Evolutionary conservation across 2,329 filamentous ascomycete genomes (phyloP).

Genomic region (Mariannaea elegans): DNA sequence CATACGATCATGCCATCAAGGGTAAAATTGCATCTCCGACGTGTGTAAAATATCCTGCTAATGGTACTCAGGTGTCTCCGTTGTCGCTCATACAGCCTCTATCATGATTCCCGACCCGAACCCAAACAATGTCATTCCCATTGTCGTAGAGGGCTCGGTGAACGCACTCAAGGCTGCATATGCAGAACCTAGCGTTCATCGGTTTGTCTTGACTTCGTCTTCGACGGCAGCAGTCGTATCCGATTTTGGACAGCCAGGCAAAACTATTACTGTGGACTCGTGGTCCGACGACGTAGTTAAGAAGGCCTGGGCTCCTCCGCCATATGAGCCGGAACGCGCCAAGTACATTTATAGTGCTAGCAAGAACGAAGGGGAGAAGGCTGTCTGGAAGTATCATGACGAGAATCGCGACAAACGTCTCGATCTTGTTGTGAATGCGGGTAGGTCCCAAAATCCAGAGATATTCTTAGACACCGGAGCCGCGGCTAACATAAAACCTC

Average conservation of each 20-base stretch:
- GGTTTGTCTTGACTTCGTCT: slow-evolving; percentile 46
- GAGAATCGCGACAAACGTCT: slow-evolving; percentile 38
- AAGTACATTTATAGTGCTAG: slow-evolving; percentile 45
- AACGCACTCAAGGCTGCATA: slow-evolving; percentile 47
- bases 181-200: slow-evolving; percentile 45
- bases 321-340: slow-evolving; percentile 40
- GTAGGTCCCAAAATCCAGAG: background rate
- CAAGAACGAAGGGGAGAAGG: slow-evolving; percentile 46
- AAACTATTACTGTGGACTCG: background rate
- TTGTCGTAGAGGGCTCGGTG: slow-evolving; percentile 39
- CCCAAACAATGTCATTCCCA: slow-evolving; percentile 51
- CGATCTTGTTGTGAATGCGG: slow-evolving; percentile 33
- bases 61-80: slow-evolving; percentile 30
- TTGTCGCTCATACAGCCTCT: slow-evolving; percentile 51
- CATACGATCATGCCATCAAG: slow-evolving; percentile 41
- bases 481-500: background rate
- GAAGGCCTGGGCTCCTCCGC: slow-evolving; percentile 45
- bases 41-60: background rate
- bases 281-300: slow-evolving; percentile 47
- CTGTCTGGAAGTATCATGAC: slow-evolving; percentile 45
- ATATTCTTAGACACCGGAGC: background rate
- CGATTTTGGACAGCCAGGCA: background rate
- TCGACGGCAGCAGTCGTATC: slow-evolving; percentile 10
- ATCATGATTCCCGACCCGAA: slow-evolving; percentile 46
- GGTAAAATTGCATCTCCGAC: slow-evolving; percentile 22